Base-by-base conservation (phyloP, 148 eudicot genomes). In the Rhododendron molle region DNA sequence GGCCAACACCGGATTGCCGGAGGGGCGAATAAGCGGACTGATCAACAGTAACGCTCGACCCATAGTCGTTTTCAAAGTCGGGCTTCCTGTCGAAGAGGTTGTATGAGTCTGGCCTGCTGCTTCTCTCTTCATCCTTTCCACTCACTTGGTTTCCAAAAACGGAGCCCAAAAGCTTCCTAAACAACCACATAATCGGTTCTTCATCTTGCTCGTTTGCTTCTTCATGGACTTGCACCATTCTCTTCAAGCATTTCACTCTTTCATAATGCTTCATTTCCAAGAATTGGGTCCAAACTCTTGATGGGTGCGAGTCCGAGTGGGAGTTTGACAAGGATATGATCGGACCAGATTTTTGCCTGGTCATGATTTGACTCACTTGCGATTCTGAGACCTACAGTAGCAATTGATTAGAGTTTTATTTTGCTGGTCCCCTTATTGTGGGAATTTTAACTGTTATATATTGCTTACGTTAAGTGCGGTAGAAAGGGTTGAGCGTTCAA, bases 341-440 rank as follows among this genome's bases (percentile, higher is more conserved):
- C 3, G 97, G 93, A 11, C 44, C 97, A 0, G 87, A 34, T 32
- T 82, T 80, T 78, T 94, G 97, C 32, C 83, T 76, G 0, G 90
- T 91, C 89, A 93, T 56, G 23, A 95, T 8, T 40, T 90, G 91
- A 16, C n/a, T 50, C 9, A 96, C 23, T 71, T 92, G 92, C 9
- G 82, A 87, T 3, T 83, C 49, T 12, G 98, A 89, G 3, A 96
- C 99, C 98, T 96, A 81, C 77, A n/a, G 69, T 0, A 56, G 20
- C 11, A 4, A 44, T 43, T 44, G 28, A 72, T 71, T 49, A 12
- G 26, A 30, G 13, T 14, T 5, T 11, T 7, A 1, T 67, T n/a
- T 76, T 80, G 7, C 0, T 40, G 7, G 44, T 6, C 44, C 44
- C 44, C 7, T 7, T 5, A 40, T 40, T 40, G n/a, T n/a, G n/a